Evolutionary conservation across 176 grass and related monocot species (phyloP).

Genomic region (Poa pratensis): DNA sequence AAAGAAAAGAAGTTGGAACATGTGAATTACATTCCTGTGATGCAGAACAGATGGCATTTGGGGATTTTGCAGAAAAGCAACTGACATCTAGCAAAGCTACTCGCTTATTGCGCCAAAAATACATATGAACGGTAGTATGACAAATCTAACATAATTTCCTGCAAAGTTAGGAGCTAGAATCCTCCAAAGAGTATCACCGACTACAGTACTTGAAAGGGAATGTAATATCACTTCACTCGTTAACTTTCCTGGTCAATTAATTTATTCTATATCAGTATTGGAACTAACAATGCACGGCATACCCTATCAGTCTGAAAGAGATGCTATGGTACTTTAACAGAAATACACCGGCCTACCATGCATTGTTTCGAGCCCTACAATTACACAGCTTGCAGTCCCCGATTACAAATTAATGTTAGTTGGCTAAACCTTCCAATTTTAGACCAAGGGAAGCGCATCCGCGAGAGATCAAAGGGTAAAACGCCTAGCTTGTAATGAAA

Average conservation of each 20-base stretch:
- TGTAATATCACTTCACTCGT: constrained; percentile 11
- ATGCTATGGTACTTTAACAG: not conserved
- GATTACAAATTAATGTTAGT: not conserved
- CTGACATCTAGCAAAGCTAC: not conserved
- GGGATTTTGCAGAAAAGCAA: not conserved
- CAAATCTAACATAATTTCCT: constrained; percentile 17
- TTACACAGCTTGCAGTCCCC: not conserved
- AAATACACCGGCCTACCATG: not conserved
- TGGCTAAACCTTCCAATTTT: constrained; percentile 22
- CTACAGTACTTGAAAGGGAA: not conserved
- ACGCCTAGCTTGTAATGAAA: constrained; percentile 5
- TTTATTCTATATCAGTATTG: not conserved
- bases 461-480: not conserved
- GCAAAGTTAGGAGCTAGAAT: constrained; percentile 3
- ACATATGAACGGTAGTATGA: not conserved
- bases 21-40: not conserved
- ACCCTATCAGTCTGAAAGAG: not conserved
- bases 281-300: constrained; percentile 14
- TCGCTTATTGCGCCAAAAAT: no score
- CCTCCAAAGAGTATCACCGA: not conserved
- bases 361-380: not conserved
- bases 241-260: not conserved
- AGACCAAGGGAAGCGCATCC: not conserved
- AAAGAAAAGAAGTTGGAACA: not conserved
- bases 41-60: not conserved